phyloP scores from a whole-genome alignment of 208 protist species.

The Leishmania lainsoni region DNA sequence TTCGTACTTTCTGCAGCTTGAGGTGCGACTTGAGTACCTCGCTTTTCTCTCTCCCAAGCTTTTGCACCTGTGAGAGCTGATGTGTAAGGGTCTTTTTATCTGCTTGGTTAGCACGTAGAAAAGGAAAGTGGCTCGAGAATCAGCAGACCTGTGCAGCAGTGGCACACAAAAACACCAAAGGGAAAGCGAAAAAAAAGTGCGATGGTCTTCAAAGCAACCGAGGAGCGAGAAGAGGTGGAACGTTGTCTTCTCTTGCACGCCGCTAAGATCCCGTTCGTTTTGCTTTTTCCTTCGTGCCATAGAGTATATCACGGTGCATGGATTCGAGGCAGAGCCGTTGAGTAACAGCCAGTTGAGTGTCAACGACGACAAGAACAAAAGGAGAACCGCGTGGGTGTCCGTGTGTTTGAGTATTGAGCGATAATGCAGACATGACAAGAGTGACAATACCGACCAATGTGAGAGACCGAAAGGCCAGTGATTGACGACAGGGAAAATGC shows the following conservation, averaged over 20 bases:
- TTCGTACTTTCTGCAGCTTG: neutral
- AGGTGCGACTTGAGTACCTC: neutral
- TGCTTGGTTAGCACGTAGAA: neutral
- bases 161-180: neutral
- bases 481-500: neutral
- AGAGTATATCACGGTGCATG: neutral
- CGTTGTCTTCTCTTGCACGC: no score
- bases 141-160: neutral
- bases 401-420: neutral
- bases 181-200: neutral
- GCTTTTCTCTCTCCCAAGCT: neutral
- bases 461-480: neutral
- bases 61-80: neutral
- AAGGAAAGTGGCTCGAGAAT: neutral
- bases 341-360: neutral
- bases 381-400: neutral
- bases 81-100: neutral
- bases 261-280: neutral
- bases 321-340: neutral
- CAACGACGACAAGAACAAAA: neutral
- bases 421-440: neutral
- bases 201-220: neutral
- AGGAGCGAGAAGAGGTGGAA: neutral
- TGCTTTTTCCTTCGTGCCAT: neutral
- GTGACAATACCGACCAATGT: neutral